Percentiles rank a stretch among this genome's conserved stretches.
Evolutionary conservation across 441 rosid genomes (phyloP).

Genomic region (Aleurites moluccanus): DNA sequence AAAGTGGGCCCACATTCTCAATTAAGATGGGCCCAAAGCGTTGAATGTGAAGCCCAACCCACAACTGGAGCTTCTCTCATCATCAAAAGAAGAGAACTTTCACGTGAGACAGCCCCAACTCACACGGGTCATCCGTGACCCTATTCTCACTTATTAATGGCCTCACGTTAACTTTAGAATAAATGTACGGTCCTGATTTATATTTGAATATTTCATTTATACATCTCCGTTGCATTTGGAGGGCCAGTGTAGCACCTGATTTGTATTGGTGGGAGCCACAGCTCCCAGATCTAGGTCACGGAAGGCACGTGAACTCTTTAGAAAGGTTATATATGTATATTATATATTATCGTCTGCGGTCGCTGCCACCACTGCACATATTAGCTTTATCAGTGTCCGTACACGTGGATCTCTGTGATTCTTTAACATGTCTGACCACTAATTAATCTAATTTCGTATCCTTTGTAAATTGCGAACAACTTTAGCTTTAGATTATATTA

Average conservation of each 20-base stretch:
- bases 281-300: conserved; percentile 10
- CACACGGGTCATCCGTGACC: conserved; percentile 14
- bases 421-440: too few relatives aligned
- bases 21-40: background rate
- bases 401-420: background rate
- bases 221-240: background rate
- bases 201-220: too few relatives aligned
- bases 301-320: conserved; percentile 11
- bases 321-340: background rate
- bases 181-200: conserved; percentile 2
- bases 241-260: background rate
- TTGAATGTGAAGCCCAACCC: conserved; percentile 7
- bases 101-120: conserved; percentile 6
- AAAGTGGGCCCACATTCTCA: background rate
- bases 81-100: conserved; percentile 19
- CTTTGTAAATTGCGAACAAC: too few relatives aligned
- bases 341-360: background rate
- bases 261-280: background rate
- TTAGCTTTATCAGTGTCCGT: background rate
- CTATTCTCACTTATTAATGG: background rate
- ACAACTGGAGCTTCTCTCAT: background rate
- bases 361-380: background rate
- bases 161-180: background rate
- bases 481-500: too few relatives aligned
- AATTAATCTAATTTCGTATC: too few relatives aligned